Evolutionary conservation across 495 filamentous ascomycete species (phyloP), one percentile per base, ranked within the genome.

Genomic region (Barbatosphaeria neglecta): DNA sequence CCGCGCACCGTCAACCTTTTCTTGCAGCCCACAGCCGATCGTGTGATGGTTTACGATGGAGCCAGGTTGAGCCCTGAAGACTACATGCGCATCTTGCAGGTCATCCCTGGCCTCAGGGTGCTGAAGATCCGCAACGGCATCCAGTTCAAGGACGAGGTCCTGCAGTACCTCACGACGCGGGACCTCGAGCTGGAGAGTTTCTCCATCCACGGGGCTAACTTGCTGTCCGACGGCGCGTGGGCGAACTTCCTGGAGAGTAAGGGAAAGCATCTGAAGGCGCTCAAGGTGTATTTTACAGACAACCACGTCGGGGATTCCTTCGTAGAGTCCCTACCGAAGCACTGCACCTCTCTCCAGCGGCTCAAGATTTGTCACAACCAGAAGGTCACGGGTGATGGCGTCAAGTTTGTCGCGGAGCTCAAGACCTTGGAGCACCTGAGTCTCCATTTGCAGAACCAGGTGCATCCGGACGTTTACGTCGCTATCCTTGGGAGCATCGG

Each of bases 101-200:
- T 79, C 1, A 76, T 82, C 44, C 80, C 87, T 4, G 70, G 63
- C 13, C 65, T 93, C 27, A 76, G 76, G 44, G 72, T 74, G 40
- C 64, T 95, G 27, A 81, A 84, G 46, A 68, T 92, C 38, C 76
- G 79, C 33, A 86, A 90, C 56, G 85, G 79, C n/a, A 81, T 87
- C 27, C 86, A 92, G 53, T 81, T 95, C 73, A 93, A 92, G 60
- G 84, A 95, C 54, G 60, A 68, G 11, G 81, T 86, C 22, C 70
- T 95, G 57, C 73, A 90, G 17, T 93, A 87, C 61, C 77, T 95
- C 54, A 66, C 85, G 4, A 80, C 81, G 45, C 80, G 84, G 19
- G 63, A 82, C 35, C 66, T 81, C 33, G 54, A 74, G 9, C 70
- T 95, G 38, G 73, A 68, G 49, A 76, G 56, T 47, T 80, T 68